Evolutionary conservation across 139 green algal genomes (phyloP).

Genomic region (Coelastrella sp.): DNA sequence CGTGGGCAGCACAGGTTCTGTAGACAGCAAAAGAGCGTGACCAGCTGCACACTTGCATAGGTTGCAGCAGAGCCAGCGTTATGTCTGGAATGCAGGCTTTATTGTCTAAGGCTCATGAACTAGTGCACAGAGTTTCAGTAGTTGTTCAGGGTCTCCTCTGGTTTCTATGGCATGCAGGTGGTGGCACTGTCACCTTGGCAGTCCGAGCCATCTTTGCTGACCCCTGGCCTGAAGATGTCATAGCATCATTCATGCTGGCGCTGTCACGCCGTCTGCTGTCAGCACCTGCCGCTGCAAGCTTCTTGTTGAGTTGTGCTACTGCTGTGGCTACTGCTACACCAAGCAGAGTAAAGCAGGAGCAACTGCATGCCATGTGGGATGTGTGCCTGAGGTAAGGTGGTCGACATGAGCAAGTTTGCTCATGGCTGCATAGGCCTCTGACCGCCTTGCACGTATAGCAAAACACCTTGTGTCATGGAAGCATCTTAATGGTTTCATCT

Average conservation of each 20-base stretch:
- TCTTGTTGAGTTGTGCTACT: slow-evolving; percentile 66
- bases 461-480: too few species aligned
- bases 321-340: slow-evolving; percentile 66
- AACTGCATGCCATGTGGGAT: slow-evolving; percentile 62
- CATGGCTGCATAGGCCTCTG: too few species aligned
- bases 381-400: slow-evolving; percentile 41
- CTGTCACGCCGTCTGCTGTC: slow-evolving; percentile 59
- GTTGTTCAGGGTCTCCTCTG: too few species aligned
- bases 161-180: too few species aligned
- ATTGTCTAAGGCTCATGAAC: too few species aligned
- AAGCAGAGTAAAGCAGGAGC: slow-evolving; percentile 53
- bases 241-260: slow-evolving; percentile 58
- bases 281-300: slow-evolving; percentile 49
- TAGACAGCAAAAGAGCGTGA: background rate
- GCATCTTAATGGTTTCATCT: too few species aligned
- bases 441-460: too few species aligned
- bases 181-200: slow-evolving; percentile 44
- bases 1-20: too few species aligned
- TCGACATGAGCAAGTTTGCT: background rate
- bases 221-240: slow-evolving; percentile 70
- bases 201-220: slow-evolving; percentile 62
- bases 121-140: too few species aligned
- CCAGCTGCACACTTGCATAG: background rate
- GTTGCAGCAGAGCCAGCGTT: too few species aligned
- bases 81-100: too few species aligned